Evolutionary conservation across 2,329 filamentous ascomycete genomes (phyloP).

Genomic region (Diaporthe sp.): DNA sequence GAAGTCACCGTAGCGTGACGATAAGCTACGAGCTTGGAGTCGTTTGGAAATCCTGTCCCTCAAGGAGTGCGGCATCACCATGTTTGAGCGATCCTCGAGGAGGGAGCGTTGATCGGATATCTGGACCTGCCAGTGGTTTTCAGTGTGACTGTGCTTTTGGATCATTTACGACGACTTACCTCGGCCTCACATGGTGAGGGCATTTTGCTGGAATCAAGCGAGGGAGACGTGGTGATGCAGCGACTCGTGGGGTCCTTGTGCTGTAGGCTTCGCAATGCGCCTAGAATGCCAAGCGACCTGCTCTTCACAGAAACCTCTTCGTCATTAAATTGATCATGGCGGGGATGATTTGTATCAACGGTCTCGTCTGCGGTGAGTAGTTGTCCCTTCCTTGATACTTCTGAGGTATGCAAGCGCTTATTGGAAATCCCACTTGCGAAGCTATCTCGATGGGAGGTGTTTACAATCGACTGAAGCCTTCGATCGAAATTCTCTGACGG

Average conservation of each 20-base stretch:
- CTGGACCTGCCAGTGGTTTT: neutral
- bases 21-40: neutral
- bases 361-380: neutral
- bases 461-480: constrained; percentile 11
- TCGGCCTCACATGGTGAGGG: neutral
- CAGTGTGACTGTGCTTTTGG: neutral
- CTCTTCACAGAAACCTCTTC: neutral
- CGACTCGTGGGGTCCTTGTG: neutral
- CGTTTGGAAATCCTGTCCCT: constrained; percentile 3
- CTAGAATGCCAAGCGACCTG: neutral
- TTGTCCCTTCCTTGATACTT: neutral
- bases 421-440: too few species aligned
- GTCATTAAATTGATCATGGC: neutral
- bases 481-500: constrained; percentile 19
- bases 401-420: constrained; percentile 17
- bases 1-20: constrained; percentile 13
- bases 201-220: neutral
- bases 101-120: neutral
- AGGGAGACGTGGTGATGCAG: neutral
- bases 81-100: constrained; percentile 18
- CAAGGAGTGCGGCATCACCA: neutral
- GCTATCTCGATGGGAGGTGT: neutral
- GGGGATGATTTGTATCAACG: neutral
- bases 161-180: neutral
- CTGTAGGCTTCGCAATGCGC: neutral